A percentile compares a stretch with the other conserved stretches of the same genome.
Evolutionary conservation across 371 early-diverging fungal genomes (phyloP).

Genomic region (Funneliformis caledonium): DNA sequence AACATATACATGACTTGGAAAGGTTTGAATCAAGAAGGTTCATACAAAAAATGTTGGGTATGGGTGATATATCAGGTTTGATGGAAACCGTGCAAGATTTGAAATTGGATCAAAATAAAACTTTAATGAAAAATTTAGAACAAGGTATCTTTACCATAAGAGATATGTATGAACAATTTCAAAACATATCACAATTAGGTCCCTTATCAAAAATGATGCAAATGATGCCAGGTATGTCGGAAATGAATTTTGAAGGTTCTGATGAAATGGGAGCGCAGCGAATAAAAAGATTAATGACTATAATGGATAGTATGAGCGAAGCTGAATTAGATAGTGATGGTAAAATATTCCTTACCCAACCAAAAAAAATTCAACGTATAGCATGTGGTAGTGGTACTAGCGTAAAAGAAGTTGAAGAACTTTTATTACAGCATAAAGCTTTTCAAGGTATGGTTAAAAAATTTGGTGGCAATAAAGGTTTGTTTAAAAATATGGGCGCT

Average conservation of each 20-base stretch:
- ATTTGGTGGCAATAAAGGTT: constrained; percentile 93
- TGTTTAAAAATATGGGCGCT: constrained; percentile 60
- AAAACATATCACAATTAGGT: constrained; percentile 94
- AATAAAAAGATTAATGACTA: constrained; percentile 88
- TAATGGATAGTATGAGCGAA: constrained; percentile 98
- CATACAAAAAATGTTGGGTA: constrained; percentile 94
- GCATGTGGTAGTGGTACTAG: constrained; percentile 92
- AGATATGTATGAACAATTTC: constrained; percentile 97
- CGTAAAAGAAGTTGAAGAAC: constrained; percentile 83
- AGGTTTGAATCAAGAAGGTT: constrained; percentile 94
- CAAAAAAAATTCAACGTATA: constrained; percentile 83
- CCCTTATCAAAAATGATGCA: constrained; percentile 96
- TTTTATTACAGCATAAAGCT: constrained; percentile 82
- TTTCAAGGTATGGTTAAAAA: constrained; percentile 95
- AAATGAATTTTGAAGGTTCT: constrained; percentile 79
- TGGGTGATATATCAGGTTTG: constrained; percentile 96
- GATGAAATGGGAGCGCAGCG: constrained; percentile 81
- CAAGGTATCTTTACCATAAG: constrained; percentile 91
- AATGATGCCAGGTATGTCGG: constrained; percentile 97
- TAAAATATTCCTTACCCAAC: constrained; percentile 80
- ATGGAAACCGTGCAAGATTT: constrained; percentile 94
- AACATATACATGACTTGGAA: constrained; percentile 98
- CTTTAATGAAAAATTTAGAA: constrained; percentile 92
- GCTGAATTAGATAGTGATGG: constrained; percentile 93
- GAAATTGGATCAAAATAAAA: constrained; percentile 85